Base-by-base conservation (phyloP, 208 protist genomes). In the Acanthamoeba triangularis region DNA sequence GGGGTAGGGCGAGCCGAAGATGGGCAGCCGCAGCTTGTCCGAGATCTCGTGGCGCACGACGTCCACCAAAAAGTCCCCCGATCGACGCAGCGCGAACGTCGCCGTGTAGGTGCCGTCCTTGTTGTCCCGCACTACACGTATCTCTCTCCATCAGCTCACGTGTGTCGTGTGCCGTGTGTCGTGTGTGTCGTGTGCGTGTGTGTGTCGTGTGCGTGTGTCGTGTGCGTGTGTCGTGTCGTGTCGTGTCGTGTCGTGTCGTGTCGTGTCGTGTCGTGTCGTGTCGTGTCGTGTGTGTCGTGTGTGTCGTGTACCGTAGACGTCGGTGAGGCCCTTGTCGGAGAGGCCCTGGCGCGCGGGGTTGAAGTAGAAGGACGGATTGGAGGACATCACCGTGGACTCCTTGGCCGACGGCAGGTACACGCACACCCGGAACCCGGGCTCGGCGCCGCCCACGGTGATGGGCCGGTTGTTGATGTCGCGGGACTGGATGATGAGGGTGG, bases 381-480 rank as follows among this genome's bases (percentile, higher is more conserved):
- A 30, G 44, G 82, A 63, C 52, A 90, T 33, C 0, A 61, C 54
- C 35, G 25, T 30, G 7, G 30, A 47, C 18, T 67, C 82, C 35
- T 44, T 56, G 47, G 30, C 35, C 35, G 82, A 35, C 30, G 82
- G 82, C 30, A 67, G 49, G 23, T 67, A 65, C 47, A 65, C 82
- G 47, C 47, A 67, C 30, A 65, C 82, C 30, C 54, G 25, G 10
- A 90, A 90, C 14, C 82, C 82, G 13, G 82, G 82, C 54, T 90
- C 82, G 7, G 54, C 82, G 10, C 82, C 82, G 25, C 82, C 82
- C 54, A 90, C 82, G n/a, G 82, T 90, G 35, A 90, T 90, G 82
- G 82, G 82, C 47, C 54, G 47, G 49, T 90, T 90, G 44, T 90
- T 33, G 28, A 90, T 65, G 54, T 90, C 82, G n/a, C 82, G 47